Conservation (phyloP, 208 protist species). For the Blastocrithidia nonstop region DNA sequence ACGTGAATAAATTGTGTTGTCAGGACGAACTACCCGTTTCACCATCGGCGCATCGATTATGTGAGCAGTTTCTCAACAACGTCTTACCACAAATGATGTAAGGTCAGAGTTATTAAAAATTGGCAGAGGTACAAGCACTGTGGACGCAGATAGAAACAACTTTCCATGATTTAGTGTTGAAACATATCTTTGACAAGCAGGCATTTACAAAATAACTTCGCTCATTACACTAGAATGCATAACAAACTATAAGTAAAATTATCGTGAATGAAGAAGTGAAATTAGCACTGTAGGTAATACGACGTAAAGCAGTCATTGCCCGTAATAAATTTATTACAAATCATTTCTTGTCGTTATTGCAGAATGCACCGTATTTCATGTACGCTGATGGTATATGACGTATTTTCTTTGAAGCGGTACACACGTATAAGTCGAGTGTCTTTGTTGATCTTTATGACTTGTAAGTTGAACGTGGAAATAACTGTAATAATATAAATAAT, state of each 20-base stretch:
- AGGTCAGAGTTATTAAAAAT: conserved; percentile 1
- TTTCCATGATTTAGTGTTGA: conserved; percentile 11
- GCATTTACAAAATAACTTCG: conserved; percentile 29
- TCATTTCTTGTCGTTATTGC: conserved; percentile 23
- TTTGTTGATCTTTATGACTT: too few species aligned
- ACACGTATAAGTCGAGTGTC: conserved; percentile 18
- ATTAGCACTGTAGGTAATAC: conserved; percentile 63
- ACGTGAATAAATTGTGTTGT: conserved; percentile 10
- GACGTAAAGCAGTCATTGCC: conserved; percentile 30
- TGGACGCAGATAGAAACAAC: conserved; percentile 23
- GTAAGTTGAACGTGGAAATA: too few species aligned
- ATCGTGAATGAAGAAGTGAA: conserved; percentile 14
- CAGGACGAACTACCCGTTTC: conserved; percentile 30
- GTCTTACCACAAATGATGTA: conserved; percentile 21
- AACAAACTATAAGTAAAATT: conserved; percentile 8
- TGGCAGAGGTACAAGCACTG: conserved; percentile 10
- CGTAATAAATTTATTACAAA: conserved; percentile 46
- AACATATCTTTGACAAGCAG: conserved; percentile 30
- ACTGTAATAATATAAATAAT: not conserved
- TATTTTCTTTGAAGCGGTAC: conserved; percentile 39
- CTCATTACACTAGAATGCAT: conserved; percentile 9
- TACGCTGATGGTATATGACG: conserved; percentile 56
- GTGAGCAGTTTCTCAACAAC: conserved; percentile 29
- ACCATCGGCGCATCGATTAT: conserved; percentile 25
- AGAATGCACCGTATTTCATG: conserved; percentile 29